These are phyloP conservation scores for Pseudocercospora pini-densiflorae DNA, from an alignment of 2,329 filamentous ascomycete species.

Conservation along the genomic window DNA sequence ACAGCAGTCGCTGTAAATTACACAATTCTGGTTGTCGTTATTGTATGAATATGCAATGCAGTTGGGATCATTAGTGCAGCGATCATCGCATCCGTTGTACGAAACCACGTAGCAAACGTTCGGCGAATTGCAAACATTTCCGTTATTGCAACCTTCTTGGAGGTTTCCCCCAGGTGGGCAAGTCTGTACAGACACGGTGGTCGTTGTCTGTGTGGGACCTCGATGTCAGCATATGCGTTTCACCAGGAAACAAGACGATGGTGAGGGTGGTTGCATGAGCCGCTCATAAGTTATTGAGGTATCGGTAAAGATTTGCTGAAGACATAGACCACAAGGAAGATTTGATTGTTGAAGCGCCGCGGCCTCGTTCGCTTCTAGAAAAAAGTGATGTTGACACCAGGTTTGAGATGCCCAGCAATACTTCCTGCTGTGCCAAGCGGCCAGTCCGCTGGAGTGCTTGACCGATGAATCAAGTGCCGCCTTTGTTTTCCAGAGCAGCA, in stretches of 20 bases:
- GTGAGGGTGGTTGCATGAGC: not conserved
- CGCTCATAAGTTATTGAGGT: too few species aligned
- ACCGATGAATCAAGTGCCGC: too few species aligned
- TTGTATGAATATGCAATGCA: not conserved
- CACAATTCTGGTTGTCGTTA: not conserved
- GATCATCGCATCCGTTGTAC: not conserved
- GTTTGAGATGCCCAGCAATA: not conserved
- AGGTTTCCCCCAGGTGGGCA: not conserved
- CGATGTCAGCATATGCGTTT: not conserved
- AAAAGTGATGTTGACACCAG: not conserved
- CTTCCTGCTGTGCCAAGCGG: not conserved
- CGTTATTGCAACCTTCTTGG: not conserved
- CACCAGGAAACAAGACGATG: not conserved
- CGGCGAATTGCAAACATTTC: not conserved
- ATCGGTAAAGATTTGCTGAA: not conserved
- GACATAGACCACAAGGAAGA: too few species aligned
- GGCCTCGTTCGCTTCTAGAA: too few species aligned
- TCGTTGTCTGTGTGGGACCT: not conserved
- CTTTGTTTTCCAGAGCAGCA: too few species aligned
- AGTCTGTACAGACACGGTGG: not conserved
- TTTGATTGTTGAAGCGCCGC: too few species aligned
- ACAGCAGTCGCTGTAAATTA: not conserved
- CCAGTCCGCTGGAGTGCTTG: not conserved
- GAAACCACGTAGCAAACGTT: not conserved
- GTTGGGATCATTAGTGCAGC: not conserved